A percentile compares a stretch with the other conserved stretches of the same genome.
phyloP scores from a whole-genome alignment of 2,329 filamentous ascomycete genomes.

The Monilinia aucupariae region DNA sequence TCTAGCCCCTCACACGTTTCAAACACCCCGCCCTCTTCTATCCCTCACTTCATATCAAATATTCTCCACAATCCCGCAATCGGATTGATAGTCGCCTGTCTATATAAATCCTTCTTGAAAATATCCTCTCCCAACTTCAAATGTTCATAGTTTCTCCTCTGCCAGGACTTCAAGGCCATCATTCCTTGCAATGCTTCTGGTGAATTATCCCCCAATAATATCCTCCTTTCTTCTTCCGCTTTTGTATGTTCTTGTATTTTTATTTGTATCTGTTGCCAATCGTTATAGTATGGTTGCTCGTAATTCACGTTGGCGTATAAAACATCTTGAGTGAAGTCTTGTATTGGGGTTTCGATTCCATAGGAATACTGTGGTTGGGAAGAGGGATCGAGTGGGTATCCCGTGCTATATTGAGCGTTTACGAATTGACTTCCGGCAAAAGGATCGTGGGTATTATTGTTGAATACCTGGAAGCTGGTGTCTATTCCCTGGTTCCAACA shows the following conservation, averaged over 20 bases:
- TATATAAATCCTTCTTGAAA: constrained; percentile 20
- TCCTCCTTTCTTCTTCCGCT: constrained; percentile 15
- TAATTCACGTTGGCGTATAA: constrained; percentile 2
- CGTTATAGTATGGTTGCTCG: background rate
- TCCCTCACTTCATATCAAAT: constrained; percentile 19
- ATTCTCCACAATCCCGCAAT: constrained; percentile 20
- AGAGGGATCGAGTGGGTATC: background rate
- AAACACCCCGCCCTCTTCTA: background rate
- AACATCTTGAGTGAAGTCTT: constrained; percentile 2
- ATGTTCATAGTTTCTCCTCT: constrained; percentile 17
- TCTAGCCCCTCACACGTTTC: background rate
- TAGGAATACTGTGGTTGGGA: background rate
- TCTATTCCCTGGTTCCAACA: constrained; percentile 15
- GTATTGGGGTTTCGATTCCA: background rate
- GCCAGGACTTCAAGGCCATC: constrained; percentile 19
- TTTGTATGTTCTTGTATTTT: background rate
- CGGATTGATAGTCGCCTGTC: constrained; percentile 18
- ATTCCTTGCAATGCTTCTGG: constrained; percentile 21
- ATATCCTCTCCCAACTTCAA: constrained; percentile 21
- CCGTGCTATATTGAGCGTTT: background rate
- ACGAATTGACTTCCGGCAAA: background rate
- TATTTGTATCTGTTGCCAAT: background rate
- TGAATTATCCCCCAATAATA: constrained; percentile 17
- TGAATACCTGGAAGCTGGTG: background rate
- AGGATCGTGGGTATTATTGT: background rate